Conservation (phyloP, 2,329 filamentous ascomycete species). For the Aureobasidium subglaciale region DNA sequence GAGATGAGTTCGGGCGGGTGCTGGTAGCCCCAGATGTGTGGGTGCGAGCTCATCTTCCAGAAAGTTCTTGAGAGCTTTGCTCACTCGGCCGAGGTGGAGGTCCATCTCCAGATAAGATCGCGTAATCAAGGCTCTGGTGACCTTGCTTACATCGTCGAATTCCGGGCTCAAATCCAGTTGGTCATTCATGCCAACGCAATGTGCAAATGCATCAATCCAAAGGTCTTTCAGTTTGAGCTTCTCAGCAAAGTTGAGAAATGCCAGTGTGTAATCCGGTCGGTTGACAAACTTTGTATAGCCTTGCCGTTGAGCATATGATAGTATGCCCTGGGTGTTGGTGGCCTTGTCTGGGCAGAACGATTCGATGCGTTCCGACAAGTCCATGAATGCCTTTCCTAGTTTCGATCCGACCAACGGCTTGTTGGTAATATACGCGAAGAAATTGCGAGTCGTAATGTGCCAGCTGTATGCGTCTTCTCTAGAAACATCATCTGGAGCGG, state of each 20-base stretch:
- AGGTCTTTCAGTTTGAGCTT: slow-evolving; percentile 55
- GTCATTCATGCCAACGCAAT: slow-evolving; percentile 72
- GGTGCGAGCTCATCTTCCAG: slow-evolving; percentile 64
- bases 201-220: slow-evolving; percentile 67
- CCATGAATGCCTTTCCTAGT: slow-evolving; percentile 57
- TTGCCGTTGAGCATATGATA: slow-evolving; percentile 57
- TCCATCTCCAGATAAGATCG: slow-evolving; percentile 60
- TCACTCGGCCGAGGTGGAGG: slow-evolving; percentile 51
- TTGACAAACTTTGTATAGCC: slow-evolving; percentile 63
- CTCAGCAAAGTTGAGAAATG: slow-evolving; percentile 61
- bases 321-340: slow-evolving; percentile 16
- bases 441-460: slow-evolving; percentile 64
- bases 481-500: slow-evolving; percentile 50
- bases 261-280: slow-evolving; percentile 61
- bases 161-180: slow-evolving; percentile 50
- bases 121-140: slow-evolving; percentile 59
- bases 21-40: slow-evolving; percentile 56
- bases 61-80: slow-evolving; percentile 56
- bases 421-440: slow-evolving; percentile 63
- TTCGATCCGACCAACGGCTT: slow-evolving; percentile 61
- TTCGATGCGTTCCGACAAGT: slow-evolving; percentile 58
- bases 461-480: slow-evolving; percentile 52
- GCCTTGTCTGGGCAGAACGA: slow-evolving; percentile 21
- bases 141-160: slow-evolving; percentile 44
- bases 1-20: slow-evolving; percentile 57